These are phyloP conservation scores for Musa itinerans DNA, from an alignment of 176 grass and related monocot genomes.

Conservation along the genomic window DNA sequence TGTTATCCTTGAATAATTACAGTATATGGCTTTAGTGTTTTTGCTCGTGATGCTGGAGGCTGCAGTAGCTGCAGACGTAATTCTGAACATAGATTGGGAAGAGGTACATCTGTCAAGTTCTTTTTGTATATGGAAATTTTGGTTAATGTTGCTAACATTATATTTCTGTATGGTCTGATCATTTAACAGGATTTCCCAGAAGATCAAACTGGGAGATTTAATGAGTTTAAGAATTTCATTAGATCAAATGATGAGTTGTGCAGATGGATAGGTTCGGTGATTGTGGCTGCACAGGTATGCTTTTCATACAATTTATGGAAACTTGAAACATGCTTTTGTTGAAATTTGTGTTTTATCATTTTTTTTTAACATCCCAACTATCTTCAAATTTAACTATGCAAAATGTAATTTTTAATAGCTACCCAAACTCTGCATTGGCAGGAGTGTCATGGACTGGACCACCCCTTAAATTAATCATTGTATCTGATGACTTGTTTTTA, in stretches of 20 bases:
- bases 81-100: constrained; percentile 83
- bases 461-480: no score
- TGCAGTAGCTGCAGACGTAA: constrained; percentile 55
- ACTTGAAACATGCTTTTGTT: no score
- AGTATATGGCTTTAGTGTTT: constrained; percentile 62
- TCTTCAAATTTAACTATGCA: no score
- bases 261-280: background rate
- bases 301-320: background rate
- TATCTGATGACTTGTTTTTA: no score
- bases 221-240: background rate
- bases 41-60: constrained; percentile 69
- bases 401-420: no score
- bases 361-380: no score
- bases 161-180: background rate
- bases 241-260: background rate
- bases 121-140: background rate
- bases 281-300: background rate
- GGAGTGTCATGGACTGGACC: no score
- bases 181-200: background rate
- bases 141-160: background rate
- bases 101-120: constrained; percentile 36
- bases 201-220: background rate
- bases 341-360: no score
- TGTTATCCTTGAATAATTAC: constrained; percentile 47
- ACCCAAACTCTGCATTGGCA: no score